phyloP scores from a whole-genome alignment of 495 filamentous ascomycete species.

The Bacidia rubella region DNA sequence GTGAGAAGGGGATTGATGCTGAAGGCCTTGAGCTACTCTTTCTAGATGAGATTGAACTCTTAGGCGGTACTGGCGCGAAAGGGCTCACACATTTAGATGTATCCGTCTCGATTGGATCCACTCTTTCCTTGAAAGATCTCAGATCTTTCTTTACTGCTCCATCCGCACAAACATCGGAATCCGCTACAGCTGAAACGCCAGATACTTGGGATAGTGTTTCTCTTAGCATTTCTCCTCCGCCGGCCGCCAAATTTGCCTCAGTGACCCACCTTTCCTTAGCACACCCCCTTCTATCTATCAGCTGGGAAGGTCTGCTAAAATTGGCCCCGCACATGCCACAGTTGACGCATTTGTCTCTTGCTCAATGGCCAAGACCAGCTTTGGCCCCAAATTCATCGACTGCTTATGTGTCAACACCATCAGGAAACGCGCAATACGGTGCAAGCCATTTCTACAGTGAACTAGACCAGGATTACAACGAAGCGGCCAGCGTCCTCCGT shows the following conservation, averaged over 20 bases:
- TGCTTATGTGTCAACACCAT: conserved; percentile 35
- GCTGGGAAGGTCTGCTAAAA: conserved; percentile 54
- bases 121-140: conserved; percentile 46
- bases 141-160: conserved; percentile 27
- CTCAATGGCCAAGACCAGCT: conserved; percentile 66
- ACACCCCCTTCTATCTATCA: conserved; percentile 31
- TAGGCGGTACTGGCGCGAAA: conserved; percentile 29
- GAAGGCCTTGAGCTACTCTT: conserved; percentile 16
- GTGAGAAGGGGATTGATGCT: conserved; percentile 9
- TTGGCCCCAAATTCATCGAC: conserved; percentile 46
- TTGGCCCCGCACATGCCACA: conserved; percentile 47
- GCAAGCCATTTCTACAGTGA: conserved; percentile 52
- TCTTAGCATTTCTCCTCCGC: neutral
- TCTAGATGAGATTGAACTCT: conserved; percentile 21
- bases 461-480: conserved; percentile 54
- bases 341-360: conserved; percentile 65
- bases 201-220: conserved; percentile 8
- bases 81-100: conserved; percentile 53
- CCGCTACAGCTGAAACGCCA: conserved; percentile 11
- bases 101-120: conserved; percentile 42
- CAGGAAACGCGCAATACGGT: conserved; percentile 40
- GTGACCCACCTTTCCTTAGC: conserved; percentile 45
- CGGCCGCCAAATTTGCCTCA: conserved; percentile 28
- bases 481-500: conserved; percentile 55
- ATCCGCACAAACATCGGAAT: neutral